phyloP scores from a whole-genome alignment of 2,329 filamentous ascomycete species.

The Sodiomyces alkalinus region DNA sequence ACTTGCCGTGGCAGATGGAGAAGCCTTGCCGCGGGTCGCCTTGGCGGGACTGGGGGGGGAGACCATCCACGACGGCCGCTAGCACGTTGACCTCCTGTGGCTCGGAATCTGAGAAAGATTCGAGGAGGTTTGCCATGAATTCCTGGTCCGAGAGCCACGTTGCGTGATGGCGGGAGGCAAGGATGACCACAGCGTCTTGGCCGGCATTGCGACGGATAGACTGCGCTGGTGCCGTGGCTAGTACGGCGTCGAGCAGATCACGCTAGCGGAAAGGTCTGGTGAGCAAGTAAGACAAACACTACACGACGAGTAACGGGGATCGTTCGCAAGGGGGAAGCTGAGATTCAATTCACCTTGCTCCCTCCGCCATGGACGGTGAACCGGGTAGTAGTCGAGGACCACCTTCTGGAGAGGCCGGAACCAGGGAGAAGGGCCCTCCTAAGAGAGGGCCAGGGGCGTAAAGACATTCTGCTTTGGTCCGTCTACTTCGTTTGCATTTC shows the following conservation, averaged over 20 bases:
- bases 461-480: too few species aligned
- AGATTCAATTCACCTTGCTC: too few species aligned
- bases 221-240: too few species aligned
- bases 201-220: not conserved
- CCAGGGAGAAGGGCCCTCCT: too few species aligned
- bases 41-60: slow-evolving; percentile 22
- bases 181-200: slow-evolving; percentile 29
- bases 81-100: slow-evolving; percentile 27
- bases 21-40: slow-evolving; percentile 25
- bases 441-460: too few species aligned
- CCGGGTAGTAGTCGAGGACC: not conserved
- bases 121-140: slow-evolving; percentile 18
- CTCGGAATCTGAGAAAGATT: slow-evolving; percentile 4
- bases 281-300: too few species aligned
- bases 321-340: slow-evolving; percentile 2
- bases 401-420: too few species aligned
- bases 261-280: too few species aligned
- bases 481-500: too few species aligned
- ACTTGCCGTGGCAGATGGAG: slow-evolving; percentile 32
- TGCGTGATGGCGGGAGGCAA: slow-evolving; percentile 33
- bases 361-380: slow-evolving; percentile 4
- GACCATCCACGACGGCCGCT: slow-evolving; percentile 39
- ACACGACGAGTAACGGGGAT: too few species aligned
- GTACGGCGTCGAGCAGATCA: too few species aligned
- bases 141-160: slow-evolving; percentile 27